phyloP scores from a whole-genome alignment of 2,329 filamentous ascomycete species.

The Aotearoamyces nothofagi region DNA sequence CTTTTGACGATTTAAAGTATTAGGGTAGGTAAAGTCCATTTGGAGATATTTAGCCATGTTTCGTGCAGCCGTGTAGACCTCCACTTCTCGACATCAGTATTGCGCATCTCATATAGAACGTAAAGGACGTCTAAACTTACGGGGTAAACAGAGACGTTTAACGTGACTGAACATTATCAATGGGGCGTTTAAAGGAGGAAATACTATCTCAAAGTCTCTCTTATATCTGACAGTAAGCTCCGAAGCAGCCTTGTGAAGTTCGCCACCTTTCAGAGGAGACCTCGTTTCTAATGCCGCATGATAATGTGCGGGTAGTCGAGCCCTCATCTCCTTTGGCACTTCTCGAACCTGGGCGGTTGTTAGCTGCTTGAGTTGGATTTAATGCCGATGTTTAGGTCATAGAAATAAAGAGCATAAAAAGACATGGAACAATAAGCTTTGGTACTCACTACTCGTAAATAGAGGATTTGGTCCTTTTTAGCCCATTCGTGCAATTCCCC shows the following conservation, averaged over 20 bases:
- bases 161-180: slow-evolving; percentile 56
- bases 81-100: slow-evolving; percentile 31
- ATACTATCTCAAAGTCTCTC: slow-evolving; percentile 50
- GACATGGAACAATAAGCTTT: slow-evolving; percentile 3
- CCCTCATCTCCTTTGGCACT: slow-evolving; percentile 48
- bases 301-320: slow-evolving; percentile 46
- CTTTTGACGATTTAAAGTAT: slow-evolving; percentile 22
- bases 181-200: slow-evolving; percentile 59
- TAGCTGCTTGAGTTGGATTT: neutral
- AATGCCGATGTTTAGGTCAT: too few relatives aligned
- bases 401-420: neutral
- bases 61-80: slow-evolving; percentile 44
- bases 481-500: slow-evolving; percentile 60
- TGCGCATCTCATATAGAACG: too few relatives aligned
- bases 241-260: slow-evolving; percentile 49
- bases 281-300: slow-evolving; percentile 40
- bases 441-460: slow-evolving; percentile 44
- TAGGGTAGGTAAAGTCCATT: slow-evolving; percentile 42
- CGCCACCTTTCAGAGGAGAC: slow-evolving; percentile 30
- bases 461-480: slow-evolving; percentile 52
- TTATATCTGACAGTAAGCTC: slow-evolving; percentile 49
- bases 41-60: slow-evolving; percentile 27
- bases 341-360: slow-evolving; percentile 29
- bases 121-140: too few relatives aligned
- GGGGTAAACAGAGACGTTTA: slow-evolving; percentile 57